A percentile compares a stretch with the other conserved stretches of the same genome.
Evolutionary conservation across 2,329 filamentous ascomycete species (phyloP).

Genomic region (Helminthosporium solani): DNA sequence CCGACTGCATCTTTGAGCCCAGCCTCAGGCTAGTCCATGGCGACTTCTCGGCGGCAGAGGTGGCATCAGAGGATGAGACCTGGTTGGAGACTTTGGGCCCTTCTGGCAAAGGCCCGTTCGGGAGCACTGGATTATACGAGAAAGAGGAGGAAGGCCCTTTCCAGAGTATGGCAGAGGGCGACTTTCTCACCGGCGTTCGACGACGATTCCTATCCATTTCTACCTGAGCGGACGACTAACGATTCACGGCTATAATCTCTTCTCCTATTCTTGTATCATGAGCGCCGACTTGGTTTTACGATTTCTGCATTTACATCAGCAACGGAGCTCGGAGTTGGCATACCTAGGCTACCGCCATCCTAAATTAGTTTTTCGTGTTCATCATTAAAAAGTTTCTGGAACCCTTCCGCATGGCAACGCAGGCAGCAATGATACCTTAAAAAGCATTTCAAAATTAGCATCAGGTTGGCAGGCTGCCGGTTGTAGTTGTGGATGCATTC

Average conservation of each 20-base stretch:
- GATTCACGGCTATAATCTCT: slow-evolving; percentile 15
- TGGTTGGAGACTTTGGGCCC: slow-evolving; percentile 44
- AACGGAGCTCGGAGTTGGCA: slow-evolving; percentile 35
- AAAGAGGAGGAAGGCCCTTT: slow-evolving; percentile 49
- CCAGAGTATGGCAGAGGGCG: slow-evolving; percentile 41
- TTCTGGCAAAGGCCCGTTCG: slow-evolving; percentile 52
- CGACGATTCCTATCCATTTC: slow-evolving; percentile 39
- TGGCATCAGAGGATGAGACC: slow-evolving; percentile 38
- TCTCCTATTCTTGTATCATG: slow-evolving; percentile 19
- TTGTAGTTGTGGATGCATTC: not conserved
- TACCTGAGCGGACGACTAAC: slow-evolving; percentile 30
- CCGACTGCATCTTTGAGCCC: slow-evolving; percentile 54
- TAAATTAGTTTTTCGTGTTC: slow-evolving; percentile 19
- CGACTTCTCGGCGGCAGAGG: slow-evolving; percentile 49
- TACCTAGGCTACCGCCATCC: slow-evolving; percentile 33
- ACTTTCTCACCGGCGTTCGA: slow-evolving; percentile 42
- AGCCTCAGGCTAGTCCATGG: slow-evolving; percentile 49
- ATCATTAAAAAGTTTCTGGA: slow-evolving; percentile 16
- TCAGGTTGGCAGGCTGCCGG: not conserved
- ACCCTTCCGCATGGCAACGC: not conserved
- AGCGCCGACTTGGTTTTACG: slow-evolving; percentile 26
- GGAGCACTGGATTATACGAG: slow-evolving; percentile 51
- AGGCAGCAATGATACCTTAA: slow-evolving; percentile 11
- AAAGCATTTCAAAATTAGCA: not conserved
- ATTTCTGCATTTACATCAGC: slow-evolving; percentile 27